Percentiles rank a stretch among this genome's conserved stretches.
These are phyloP conservation scores for Luffa acutangula DNA, from an alignment of 306 rosid genomes.

Conservation along the genomic window DNA sequence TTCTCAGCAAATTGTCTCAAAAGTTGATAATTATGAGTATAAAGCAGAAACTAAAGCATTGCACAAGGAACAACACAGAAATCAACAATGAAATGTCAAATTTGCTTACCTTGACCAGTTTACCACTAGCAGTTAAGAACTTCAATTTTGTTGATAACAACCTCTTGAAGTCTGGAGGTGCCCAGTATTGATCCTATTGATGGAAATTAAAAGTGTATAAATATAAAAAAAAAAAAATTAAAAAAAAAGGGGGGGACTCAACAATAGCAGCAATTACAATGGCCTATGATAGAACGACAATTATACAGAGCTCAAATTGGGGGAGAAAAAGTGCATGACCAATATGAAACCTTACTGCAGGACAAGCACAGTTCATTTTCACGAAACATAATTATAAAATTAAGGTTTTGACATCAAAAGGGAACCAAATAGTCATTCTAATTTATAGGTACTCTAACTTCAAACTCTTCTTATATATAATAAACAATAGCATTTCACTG, in stretches of 20 bases:
- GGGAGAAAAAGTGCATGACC: background rate
- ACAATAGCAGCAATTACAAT: background rate
- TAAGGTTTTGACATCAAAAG: background rate
- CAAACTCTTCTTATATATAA: background rate
- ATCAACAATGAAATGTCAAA: background rate
- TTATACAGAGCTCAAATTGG: background rate
- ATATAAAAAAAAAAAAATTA: background rate
- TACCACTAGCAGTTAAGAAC: constrained; percentile 59
- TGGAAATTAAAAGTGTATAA: background rate
- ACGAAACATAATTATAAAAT: background rate
- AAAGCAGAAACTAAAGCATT: background rate
- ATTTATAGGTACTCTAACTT: background rate
- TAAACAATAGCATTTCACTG: background rate
- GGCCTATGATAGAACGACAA: background rate
- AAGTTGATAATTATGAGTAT: background rate
- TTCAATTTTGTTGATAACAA: constrained; percentile 66
- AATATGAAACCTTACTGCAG: background rate
- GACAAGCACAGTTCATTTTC: background rate
- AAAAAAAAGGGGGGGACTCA: constrained; percentile 11
- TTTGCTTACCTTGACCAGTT: constrained; percentile 65
- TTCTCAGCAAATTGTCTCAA: background rate
- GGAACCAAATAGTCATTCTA: background rate
- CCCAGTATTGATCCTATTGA: constrained; percentile 76
- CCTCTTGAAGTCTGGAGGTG: constrained; percentile 78
- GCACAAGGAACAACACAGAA: background rate